Base-by-base conservation (phyloP, 306 rosid genomes). In the Prunus padus region DNA sequence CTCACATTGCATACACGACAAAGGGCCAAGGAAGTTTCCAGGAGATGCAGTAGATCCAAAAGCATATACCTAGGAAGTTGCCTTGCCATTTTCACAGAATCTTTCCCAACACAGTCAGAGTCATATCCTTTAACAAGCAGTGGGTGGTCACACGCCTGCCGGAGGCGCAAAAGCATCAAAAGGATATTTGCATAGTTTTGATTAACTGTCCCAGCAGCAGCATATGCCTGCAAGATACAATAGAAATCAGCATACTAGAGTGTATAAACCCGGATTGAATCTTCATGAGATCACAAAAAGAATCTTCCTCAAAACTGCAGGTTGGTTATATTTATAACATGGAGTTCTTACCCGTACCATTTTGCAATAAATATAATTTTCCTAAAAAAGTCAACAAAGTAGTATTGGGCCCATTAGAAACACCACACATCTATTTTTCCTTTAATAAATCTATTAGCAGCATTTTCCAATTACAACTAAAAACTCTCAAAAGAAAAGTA, bases 101-200 rank as follows among this genome's bases (percentile, higher is more conserved):
- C 82, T 76, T 86, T 88, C 62, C 98, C 97, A 46, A 87, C 88
- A 51, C 76, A 84, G 74, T 87, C 92, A 20, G 92, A 82, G 75
- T 80, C 74, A 84, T 77, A 87, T 70, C 91, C 96, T 82, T 92
- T 92, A 69, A 95, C 97, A 80, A 95, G 99, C 75, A 65, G 85
- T 1, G 99, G 99, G 59, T 95, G 99, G 73, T 95, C 98, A 78
- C 99, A 95, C 83, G 98, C 99, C 84, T 95, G 99, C 49, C 99
- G 93, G 70, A 95, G 97, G 72, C 98, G 99, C 76, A 92, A 81
- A 78, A 95, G 97, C 99, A 95, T 92, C 83, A 92, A 76, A 54
- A 95, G 92, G 83, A 95, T 95, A 87, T 92, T 95, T 69, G 99
- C 99, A 81, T 95, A 95, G 82, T 95, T 95, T 86, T 95, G 99